A percentile compares a stretch with the other conserved stretches of the same genome.
phyloP scores from a whole-genome alignment of 108 stramenopile species.

The Skeletonema tropicum region DNA sequence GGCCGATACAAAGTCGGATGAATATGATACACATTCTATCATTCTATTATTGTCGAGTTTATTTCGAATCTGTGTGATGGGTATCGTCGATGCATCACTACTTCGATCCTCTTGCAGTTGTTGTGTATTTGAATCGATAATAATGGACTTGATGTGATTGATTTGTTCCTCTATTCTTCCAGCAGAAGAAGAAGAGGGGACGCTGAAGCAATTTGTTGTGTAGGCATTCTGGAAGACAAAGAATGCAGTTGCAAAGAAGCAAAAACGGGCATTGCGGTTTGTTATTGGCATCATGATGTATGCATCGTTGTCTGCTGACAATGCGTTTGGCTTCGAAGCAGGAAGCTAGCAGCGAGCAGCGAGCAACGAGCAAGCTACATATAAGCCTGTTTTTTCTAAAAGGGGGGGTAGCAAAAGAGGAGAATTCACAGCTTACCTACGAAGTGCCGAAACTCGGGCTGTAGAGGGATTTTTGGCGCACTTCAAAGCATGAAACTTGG shows the following conservation, averaged over 20 bases:
- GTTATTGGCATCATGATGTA: neutral
- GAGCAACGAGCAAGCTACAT: no score
- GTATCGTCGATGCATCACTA: neutral
- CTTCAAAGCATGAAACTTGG: no score
- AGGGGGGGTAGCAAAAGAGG: no score
- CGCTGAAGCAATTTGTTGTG: neutral
- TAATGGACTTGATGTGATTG: neutral
- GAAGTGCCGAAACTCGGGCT: no score
- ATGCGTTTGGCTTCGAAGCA: no score
- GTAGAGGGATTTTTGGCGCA: no score
- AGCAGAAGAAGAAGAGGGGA: neutral
- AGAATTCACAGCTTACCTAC: no score
- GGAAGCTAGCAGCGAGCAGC: no score
- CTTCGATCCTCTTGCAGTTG: neutral
- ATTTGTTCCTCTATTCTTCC: neutral
- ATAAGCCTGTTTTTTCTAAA: no score
- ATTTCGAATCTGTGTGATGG: neutral
- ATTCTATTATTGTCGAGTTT: neutral
- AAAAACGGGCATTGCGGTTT: no score
- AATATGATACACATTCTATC: neutral
- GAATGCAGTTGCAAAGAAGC: no score
- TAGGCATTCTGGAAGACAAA: neutral
- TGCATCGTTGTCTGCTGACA: no score
- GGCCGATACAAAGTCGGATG: neutral
- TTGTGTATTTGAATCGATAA: neutral